Evolutionary conservation across 1,284 basidiomycete species (phyloP).

Genomic region (Exsudoporus floridanus): DNA sequence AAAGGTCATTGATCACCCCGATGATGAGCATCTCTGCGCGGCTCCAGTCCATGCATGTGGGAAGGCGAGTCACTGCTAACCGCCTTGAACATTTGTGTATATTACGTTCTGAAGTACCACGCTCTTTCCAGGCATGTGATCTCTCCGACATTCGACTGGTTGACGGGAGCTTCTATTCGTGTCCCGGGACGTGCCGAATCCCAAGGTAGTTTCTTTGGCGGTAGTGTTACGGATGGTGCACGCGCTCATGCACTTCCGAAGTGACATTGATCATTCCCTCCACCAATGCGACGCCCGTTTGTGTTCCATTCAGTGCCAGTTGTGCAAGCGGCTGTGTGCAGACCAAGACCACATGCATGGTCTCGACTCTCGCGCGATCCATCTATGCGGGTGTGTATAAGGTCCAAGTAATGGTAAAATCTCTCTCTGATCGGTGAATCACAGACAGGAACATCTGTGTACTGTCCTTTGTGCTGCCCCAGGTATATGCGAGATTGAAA

Average conservation of each 20-base stretch:
- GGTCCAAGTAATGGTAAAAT: background rate
- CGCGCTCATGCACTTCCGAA: conserved; percentile 4
- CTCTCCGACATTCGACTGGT: conserved; percentile 36
- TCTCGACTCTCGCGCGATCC: conserved; percentile 39
- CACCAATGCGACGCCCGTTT: conserved; percentile 54
- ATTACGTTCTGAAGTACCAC: background rate
- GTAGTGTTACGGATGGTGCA: background rate
- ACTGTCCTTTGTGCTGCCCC: conserved; percentile 39
- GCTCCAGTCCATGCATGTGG: conserved; percentile 56
- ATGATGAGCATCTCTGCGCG: conserved; percentile 52
- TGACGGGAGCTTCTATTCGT: conserved; percentile 40
- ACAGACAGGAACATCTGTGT: conserved; percentile 53
- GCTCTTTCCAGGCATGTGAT: conserved; percentile 44
- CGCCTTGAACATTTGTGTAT: background rate
- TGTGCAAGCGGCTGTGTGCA: conserved; percentile 55
- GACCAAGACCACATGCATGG: conserved; percentile 54
- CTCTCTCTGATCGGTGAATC: conserved; percentile 1
- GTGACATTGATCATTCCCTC: conserved; percentile 44
- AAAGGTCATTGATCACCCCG: conserved; percentile 45
- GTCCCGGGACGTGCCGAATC: conserved; percentile 43
- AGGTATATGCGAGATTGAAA: conserved; percentile 59
- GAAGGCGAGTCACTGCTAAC: conserved; percentile 36
- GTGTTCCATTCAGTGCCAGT: conserved; percentile 52
- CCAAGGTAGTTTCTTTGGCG: conserved; percentile 38
- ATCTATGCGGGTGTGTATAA: conserved; percentile 57